Base-by-base conservation (phyloP, 345 rosid genomes). In the Kandelia obovata region DNA sequence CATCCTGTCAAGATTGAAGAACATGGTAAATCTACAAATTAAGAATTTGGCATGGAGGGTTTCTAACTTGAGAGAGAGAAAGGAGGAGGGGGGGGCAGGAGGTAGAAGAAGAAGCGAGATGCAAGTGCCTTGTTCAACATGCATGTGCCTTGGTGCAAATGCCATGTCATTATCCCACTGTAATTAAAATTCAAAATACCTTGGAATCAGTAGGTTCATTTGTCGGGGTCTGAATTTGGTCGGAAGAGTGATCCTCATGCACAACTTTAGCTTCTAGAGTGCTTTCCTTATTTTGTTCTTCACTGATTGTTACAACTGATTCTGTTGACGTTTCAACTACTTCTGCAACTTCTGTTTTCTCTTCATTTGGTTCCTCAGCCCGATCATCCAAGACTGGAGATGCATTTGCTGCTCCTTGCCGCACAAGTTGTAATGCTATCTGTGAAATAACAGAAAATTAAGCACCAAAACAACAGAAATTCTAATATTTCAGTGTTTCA, bases 341-440 rank as follows among this genome's bases (percentile, higher is more conserved):
- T 62, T 56, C 84, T 43, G 5, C 49, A 43, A 43, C 49, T 43
- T 43, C 49, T 37, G 70, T 68, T 58, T 75, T 59, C 34, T 57
- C 79, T 58, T 64, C 80, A 37, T 66, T 52, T 23, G 71, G 55
- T 67, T 77, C 72, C 9, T 9, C 75, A 28, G 37, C 68, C 64
- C 69, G 56, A 25, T 25, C 83, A 73, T 49, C 83, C 67, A 68
- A 61, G 71, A 56, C 87, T 58, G 63, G 75, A 78, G 91, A 72
- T 77, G 78, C 87, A 71, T 61, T 79, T 11, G 70, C 59, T 71
- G 75, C 90, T 72, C 85, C 91, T 79, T 76, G 81, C 3, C 99
- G 85, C 58, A 96, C 99, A 70, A 96, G 86, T 79, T 89, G 75
- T 77, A 96, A 81, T n/a, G 99, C 97, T 84, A 92, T 90, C 98